A percentile compares a stretch with the other conserved stretches of the same genome.
phyloP scores from a whole-genome alignment of 129 eudicot genomes.

The Ambrosia artemisiifolia region DNA sequence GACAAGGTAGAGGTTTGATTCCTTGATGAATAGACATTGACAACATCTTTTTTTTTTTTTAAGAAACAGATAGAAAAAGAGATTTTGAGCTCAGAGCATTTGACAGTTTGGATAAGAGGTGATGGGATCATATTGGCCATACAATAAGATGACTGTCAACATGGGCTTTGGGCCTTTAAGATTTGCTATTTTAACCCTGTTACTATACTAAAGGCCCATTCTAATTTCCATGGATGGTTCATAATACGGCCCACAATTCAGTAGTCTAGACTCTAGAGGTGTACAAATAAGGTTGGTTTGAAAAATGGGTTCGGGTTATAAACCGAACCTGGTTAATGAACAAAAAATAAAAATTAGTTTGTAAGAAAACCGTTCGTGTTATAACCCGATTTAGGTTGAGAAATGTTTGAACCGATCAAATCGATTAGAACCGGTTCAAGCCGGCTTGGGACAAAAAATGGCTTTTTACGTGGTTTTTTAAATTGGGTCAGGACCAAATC shows the following conservation, averaged over 20 bases:
- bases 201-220: not conserved
- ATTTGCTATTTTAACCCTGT: not conserved
- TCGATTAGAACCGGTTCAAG: too few species aligned
- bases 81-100: not conserved
- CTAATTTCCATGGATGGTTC: not conserved
- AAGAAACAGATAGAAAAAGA: conserved; percentile 8
- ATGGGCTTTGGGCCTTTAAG: conserved; percentile 8
- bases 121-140: conserved; percentile 13
- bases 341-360: too few species aligned
- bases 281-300: too few species aligned
- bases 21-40: conserved; percentile 63
- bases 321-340: too few species aligned
- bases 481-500: too few species aligned
- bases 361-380: too few species aligned
- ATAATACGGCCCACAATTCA: not conserved
- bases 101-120: conserved; percentile 10
- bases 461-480: too few species aligned
- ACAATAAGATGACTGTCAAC: not conserved
- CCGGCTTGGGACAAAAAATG: too few species aligned
- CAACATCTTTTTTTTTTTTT: conserved; percentile 31
- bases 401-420: too few species aligned
- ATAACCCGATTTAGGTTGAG: too few species aligned
- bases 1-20: conserved; percentile 40
- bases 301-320: too few species aligned
- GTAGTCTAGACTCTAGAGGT: not conserved